These are phyloP conservation scores for Yarrowia osloensis DNA, from an alignment of 805 yeast species.

Conservation along the genomic window DNA sequence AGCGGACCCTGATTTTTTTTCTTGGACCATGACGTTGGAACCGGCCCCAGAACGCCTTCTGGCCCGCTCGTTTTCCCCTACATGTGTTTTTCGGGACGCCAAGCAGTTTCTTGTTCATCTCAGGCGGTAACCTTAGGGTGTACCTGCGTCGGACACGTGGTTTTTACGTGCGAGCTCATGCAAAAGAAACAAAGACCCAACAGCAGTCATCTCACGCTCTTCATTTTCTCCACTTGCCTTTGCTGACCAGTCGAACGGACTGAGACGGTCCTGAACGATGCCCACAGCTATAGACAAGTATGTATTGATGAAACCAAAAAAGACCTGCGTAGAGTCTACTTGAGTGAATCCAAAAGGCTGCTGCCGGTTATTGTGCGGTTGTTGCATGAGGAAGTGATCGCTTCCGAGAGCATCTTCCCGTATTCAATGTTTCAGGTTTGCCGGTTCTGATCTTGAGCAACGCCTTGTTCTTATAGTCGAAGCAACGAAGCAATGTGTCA, in stretches of 20 bases:
- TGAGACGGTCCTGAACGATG: not conserved
- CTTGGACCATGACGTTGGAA: not conserved
- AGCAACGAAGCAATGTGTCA: too few relatives aligned
- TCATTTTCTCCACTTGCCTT: not conserved
- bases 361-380: not conserved
- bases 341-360: not conserved
- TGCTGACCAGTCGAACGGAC: not conserved
- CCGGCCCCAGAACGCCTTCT: not conserved
- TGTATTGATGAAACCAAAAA: not conserved
- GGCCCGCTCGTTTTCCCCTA: not conserved
- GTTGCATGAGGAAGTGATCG: not conserved
- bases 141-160: constrained; percentile 21
- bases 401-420: not conserved
- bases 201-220: not conserved
- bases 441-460: too few relatives aligned
- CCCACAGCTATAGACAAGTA: too few relatives aligned
- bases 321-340: not conserved
- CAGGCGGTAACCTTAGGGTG: constrained; percentile 6
- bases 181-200: not conserved
- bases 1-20: not conserved
- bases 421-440: not conserved
- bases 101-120: not conserved
- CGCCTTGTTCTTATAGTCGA: too few relatives aligned
- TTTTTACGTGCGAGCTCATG: not conserved
- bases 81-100: not conserved